phyloP scores from a whole-genome alignment of 441 rosid genomes.

The Erysimum cheiri region DNA sequence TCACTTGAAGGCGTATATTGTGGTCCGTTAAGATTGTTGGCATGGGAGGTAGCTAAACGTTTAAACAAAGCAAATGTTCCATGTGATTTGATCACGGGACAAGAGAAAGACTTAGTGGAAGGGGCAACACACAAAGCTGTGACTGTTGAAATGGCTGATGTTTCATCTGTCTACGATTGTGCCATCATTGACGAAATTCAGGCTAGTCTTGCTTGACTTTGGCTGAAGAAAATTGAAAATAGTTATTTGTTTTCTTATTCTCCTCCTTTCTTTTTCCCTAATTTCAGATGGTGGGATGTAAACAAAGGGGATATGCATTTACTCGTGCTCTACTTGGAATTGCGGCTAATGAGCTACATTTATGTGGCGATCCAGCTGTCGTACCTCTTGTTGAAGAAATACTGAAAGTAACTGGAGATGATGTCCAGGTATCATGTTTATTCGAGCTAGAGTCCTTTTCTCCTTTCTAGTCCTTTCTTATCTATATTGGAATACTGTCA shows the following conservation, averaged over 20 bases:
- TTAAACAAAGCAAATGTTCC: slow-evolving; percentile 87
- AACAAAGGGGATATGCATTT: slow-evolving; percentile 83
- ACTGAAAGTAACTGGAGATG: slow-evolving; percentile 79
- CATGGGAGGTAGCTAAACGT: slow-evolving; percentile 91
- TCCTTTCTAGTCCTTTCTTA: not conserved
- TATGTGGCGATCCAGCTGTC: slow-evolving; percentile 93
- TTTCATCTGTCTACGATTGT: slow-evolving; percentile 63
- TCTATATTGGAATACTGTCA: slow-evolving; percentile 6
- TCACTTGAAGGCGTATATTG: slow-evolving; percentile 79
- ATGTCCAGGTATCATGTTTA: slow-evolving; percentile 61
- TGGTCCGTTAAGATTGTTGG: slow-evolving; percentile 93
- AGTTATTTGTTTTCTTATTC: not conserved
- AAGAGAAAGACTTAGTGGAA: slow-evolving; percentile 84
- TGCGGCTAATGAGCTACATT: slow-evolving; percentile 86
- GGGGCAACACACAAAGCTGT: slow-evolving; percentile 92
- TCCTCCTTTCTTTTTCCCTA: slow-evolving; percentile 2
- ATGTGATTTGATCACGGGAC: slow-evolving; percentile 91
- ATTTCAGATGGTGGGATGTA: slow-evolving; percentile 85
- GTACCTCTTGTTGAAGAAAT: slow-evolving; percentile 85
- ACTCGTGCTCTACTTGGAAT: slow-evolving; percentile 91
- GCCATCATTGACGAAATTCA: slow-evolving; percentile 94
- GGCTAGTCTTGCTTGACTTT: slow-evolving; percentile 49
- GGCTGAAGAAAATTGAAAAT: not conserved
- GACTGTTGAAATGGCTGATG: slow-evolving; percentile 97
- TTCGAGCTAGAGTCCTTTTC: not conserved